phyloP scores from a whole-genome alignment of 129 eudicot genomes.

The Escallonia herrerae region DNA sequence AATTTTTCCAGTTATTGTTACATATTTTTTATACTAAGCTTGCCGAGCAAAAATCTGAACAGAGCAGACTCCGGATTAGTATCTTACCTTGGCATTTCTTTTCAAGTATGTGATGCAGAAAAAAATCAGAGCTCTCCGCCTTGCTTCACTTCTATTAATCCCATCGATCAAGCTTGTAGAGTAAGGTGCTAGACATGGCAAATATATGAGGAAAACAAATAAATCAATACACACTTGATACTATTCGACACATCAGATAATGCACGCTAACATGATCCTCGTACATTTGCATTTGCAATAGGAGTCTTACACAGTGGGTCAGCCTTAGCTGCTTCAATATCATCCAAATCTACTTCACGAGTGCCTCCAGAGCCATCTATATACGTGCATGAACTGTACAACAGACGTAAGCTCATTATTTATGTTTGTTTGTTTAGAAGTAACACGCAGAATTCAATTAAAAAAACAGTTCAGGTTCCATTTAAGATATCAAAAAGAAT shows the following conservation, averaged over 20 bases:
- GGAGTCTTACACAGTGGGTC: slow-evolving; percentile 63
- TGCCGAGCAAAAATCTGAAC: neutral
- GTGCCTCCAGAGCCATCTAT: slow-evolving; percentile 49
- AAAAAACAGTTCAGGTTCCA: neutral
- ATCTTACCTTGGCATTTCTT: slow-evolving; percentile 58
- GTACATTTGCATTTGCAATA: slow-evolving; percentile 5
- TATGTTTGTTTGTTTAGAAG: neutral
- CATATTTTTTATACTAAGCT: neutral
- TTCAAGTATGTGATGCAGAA: slow-evolving; percentile 65
- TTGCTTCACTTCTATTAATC: slow-evolving; percentile 72
- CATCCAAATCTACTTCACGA: slow-evolving; percentile 63
- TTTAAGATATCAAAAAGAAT: neutral
- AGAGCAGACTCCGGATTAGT: slow-evolving; percentile 6
- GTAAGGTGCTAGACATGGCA: slow-evolving; percentile 50
- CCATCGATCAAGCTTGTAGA: slow-evolving; percentile 75
- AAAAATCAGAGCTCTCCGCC: slow-evolving; percentile 73
- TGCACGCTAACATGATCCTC: neutral
- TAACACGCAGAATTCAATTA: slow-evolving; percentile 9
- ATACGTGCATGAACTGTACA: slow-evolving; percentile 54
- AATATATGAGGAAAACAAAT: neutral
- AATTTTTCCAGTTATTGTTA: neutral
- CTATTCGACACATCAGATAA: neutral
- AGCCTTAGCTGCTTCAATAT: slow-evolving; percentile 50
- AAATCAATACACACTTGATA: neutral
- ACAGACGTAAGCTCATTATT: neutral